A percentile compares a stretch with the other conserved stretches of the same genome.
Conservation (phyloP, 306 rosid genomes). For the Medicago lupulina region DNA sequence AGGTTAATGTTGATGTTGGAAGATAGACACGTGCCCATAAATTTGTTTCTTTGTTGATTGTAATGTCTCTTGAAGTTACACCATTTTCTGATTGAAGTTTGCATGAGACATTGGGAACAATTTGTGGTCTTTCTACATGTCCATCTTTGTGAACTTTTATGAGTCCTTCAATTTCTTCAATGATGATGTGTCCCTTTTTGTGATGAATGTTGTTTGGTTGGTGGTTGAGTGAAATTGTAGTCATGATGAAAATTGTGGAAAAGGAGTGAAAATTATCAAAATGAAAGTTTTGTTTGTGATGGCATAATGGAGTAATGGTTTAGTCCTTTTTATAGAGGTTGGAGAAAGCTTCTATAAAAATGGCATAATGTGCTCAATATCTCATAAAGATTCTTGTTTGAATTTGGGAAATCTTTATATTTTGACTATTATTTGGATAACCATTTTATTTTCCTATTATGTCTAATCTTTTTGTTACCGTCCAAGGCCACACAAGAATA, state of each 20-base stretch:
- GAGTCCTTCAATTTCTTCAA: conserved; percentile 80
- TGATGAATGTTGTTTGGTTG: conserved; percentile 44
- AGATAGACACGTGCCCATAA: conserved; percentile 76
- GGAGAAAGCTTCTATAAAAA: conserved; percentile 10
- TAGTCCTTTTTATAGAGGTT: conserved; percentile 59
- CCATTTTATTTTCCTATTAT: not conserved
- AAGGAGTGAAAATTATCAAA: not conserved
- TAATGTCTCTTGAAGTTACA: conserved; percentile 61
- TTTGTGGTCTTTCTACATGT: conserved; percentile 62
- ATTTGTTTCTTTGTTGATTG: conserved; percentile 60
- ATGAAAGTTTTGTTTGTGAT: conserved; percentile 38
- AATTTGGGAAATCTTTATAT: conserved; percentile 10
- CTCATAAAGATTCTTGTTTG: conserved; percentile 42
- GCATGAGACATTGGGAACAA: conserved; percentile 67
- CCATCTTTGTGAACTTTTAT: conserved; percentile 72
- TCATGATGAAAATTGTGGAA: conserved; percentile 47
- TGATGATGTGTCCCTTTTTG: conserved; percentile 50
- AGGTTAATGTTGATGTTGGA: conserved; percentile 31
- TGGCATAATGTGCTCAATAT: not conserved
- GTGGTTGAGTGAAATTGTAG: conserved; percentile 58
- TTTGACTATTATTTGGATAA: not conserved
- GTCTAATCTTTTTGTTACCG: not conserved
- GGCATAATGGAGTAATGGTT: conserved; percentile 34
- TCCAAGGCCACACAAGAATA: not conserved
- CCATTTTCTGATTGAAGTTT: conserved; percentile 47